phyloP scores from a whole-genome alignment of 345 rosid genomes.

The Citrus sp. region DNA sequence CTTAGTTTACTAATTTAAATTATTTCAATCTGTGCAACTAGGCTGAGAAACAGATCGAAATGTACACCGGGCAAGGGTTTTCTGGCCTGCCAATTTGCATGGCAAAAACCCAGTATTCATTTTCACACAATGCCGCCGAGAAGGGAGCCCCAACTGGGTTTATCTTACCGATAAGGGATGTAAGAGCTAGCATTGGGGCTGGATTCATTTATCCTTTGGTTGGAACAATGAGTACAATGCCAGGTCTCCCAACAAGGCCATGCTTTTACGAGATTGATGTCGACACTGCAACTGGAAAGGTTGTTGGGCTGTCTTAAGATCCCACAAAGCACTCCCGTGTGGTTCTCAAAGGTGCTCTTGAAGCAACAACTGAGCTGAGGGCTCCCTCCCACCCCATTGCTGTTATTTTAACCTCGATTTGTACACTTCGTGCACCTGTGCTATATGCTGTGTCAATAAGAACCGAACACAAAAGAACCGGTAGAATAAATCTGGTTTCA shows the following conservation, averaged over 20 bases:
- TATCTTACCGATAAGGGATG: slow-evolving; percentile 81
- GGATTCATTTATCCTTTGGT: slow-evolving; percentile 95
- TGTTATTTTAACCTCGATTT: not conserved
- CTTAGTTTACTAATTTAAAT: not conserved
- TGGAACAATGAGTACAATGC: slow-evolving; percentile 98
- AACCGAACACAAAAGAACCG: not conserved
- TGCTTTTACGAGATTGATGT: slow-evolving; percentile 93
- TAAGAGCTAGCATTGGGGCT: slow-evolving; percentile 95
- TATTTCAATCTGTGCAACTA: slow-evolving; percentile 19
- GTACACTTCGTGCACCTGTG: not conserved
- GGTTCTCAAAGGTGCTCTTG: not conserved
- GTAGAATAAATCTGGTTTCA: not conserved
- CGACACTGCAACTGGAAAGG: slow-evolving; percentile 76
- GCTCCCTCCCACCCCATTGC: no score
- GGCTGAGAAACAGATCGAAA: slow-evolving; percentile 98
- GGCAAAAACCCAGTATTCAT: slow-evolving; percentile 98
- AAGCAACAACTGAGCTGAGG: not conserved
- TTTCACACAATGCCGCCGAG: slow-evolving; percentile 70
- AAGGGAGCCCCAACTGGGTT: slow-evolving; percentile 94
- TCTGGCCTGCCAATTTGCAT: slow-evolving; percentile 92
- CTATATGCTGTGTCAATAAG: not conserved
- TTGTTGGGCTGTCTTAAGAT: slow-evolving; percentile 75
- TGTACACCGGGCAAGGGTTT: slow-evolving; percentile 89
- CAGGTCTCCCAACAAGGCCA: slow-evolving; percentile 97
- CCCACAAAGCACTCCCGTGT: not conserved